A percentile compares a stretch with the other conserved stretches of the same genome.
phyloP scores from a whole-genome alignment of 2,329 filamentous ascomycete species.

The Pochonia chlamydosporia region DNA sequence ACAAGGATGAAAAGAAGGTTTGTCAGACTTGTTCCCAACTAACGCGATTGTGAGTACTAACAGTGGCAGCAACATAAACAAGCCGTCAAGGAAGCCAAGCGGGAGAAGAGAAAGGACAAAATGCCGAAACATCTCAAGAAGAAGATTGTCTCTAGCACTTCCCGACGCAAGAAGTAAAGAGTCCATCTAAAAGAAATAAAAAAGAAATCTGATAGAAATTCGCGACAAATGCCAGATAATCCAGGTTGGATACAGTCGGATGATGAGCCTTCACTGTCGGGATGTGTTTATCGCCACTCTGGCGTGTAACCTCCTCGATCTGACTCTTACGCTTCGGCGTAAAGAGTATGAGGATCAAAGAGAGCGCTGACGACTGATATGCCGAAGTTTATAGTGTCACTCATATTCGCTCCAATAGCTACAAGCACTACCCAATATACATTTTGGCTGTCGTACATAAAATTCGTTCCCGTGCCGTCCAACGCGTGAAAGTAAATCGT shows the following conservation, averaged over 20 bases:
- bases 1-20: conserved; percentile 84
- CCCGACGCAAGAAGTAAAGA: conserved; percentile 56
- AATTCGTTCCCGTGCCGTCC: background rate
- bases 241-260: conserved; percentile 27
- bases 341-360: conserved; percentile 49
- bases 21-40: conserved; percentile 10
- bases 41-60: conserved; percentile 13
- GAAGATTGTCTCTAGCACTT: conserved; percentile 61
- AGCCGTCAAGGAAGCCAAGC: conserved; percentile 90
- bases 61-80: conserved; percentile 62
- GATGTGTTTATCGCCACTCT: conserved; percentile 22
- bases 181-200: conserved; percentile 6
- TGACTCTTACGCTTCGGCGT: background rate
- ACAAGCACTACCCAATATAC: background rate
- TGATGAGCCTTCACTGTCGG: conserved; percentile 40
- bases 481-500: background rate
- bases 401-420: background rate
- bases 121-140: conserved; percentile 97
- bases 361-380: conserved; percentile 32
- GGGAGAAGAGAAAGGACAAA: conserved; percentile 88
- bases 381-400: background rate
- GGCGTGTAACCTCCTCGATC: conserved; percentile 32
- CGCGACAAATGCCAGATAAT: background rate
- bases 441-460: background rate
- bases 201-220: conserved; percentile 1